Conservation (phyloP, 192 early-diverging fungal genomes). For the Podila minutissima region DNA sequence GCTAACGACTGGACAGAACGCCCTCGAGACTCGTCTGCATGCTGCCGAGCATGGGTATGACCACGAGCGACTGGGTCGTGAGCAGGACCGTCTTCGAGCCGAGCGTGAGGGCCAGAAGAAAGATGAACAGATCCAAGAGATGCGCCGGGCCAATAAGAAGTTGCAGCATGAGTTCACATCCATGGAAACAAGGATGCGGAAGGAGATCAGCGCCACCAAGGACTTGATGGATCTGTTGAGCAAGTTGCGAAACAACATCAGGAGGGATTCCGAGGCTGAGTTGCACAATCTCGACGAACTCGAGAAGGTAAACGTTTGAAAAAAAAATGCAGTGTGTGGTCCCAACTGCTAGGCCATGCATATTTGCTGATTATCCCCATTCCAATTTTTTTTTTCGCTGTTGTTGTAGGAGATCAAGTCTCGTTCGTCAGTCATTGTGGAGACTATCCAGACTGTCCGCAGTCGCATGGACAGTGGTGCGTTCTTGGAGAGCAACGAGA, state of each 20-base stretch:
- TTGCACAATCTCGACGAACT: constrained; percentile 13
- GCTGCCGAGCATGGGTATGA: background rate
- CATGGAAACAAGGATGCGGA: constrained; percentile 12
- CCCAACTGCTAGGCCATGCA: background rate
- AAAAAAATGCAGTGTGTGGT: background rate
- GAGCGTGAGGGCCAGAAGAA: constrained; percentile 5
- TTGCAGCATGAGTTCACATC: constrained; percentile 16
- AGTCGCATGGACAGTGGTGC: constrained; percentile 27
- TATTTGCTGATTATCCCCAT: background rate
- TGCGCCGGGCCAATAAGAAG: background rate
- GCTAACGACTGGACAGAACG: background rate
- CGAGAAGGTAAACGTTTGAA: constrained; percentile 7
- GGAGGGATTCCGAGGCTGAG: constrained; percentile 13
- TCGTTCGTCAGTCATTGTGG: constrained; percentile 11
- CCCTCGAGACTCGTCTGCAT: constrained; percentile 8
- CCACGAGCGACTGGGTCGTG: background rate
- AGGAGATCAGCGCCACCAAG: constrained; percentile 12
- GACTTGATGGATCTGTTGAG: constrained; percentile 10
- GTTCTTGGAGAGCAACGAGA: constrained; percentile 13
- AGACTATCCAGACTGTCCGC: constrained; percentile 10
- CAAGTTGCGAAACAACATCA: constrained; percentile 8
- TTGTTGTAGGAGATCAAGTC: constrained; percentile 22
- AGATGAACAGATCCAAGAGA: constrained; percentile 5
- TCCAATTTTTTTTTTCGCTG: background rate
- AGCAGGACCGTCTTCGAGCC: constrained; percentile 1